Base-by-base conservation (phyloP, 2,329 filamentous ascomycete species). In the Alternaria ethzedia region DNA sequence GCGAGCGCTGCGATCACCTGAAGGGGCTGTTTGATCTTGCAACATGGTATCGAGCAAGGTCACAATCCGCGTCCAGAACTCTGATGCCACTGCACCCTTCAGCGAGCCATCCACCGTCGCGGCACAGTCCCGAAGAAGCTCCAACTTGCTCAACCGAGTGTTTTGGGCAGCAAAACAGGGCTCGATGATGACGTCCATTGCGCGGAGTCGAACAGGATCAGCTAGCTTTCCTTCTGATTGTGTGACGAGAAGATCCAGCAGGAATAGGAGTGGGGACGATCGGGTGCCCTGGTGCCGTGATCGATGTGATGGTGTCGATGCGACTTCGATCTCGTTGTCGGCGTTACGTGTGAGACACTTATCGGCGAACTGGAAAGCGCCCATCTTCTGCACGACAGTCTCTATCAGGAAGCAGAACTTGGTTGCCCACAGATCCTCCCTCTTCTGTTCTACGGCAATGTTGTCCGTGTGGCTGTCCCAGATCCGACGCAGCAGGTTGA, bases 401-500 rank as follows among this genome's bases (percentile, higher is more conserved):
- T 82, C 81, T 8, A 86, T 76, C 13, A 90, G 70, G 58, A 85
- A 86, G 17, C 80, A 78, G 66, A 87, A 86, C 30, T 83, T 83
- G 23, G 83, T 79, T 25, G 83, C 83, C 76, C 84, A 85, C 30
- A 81, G 79, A 28, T 78, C 75, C 36, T 79, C 78, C 51, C 75
- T 75, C 17, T 76, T 71, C 45, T 78, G 75, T 13, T 74, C 65
- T 8, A 77, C 57, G 4, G 78, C 76, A 7, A 79, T 57, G 36
- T 78, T 72, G 12, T 74, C 68, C 4, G 83, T 84, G 3, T 87
- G 88, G 12, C 74, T 77, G 17, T 83, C 83, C 93, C 94, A 97
- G 3, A 94, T 79, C 25, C 86, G 87, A 52, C 88, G 86, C 7
- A 97, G 81, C 21, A 94, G 80, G 45, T 88, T 88, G 54, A 95